Base-by-base conservation (phyloP, 331 rosid species). In the Pyracantha coccinea region DNA sequence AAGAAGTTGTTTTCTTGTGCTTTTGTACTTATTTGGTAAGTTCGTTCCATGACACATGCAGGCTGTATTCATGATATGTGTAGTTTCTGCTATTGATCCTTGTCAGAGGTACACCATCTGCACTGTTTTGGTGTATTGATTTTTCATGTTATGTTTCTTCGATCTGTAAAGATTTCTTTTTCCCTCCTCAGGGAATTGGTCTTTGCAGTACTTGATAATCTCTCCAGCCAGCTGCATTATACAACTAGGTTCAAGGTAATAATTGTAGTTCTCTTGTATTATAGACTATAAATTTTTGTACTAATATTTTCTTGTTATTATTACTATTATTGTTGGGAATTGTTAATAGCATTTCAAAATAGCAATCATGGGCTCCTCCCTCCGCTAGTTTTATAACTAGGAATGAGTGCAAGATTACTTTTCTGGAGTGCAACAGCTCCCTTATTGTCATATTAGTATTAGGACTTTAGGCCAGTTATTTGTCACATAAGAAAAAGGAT, bases 1-100 rank as follows among this genome's bases (percentile, higher is more conserved):
- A 12, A 19, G 69, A 31, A 53, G 47, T 44, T 70, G 29, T 54
- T 16, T 55, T 38, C 52, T 32, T 60, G 65, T 57, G 45, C 35
- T 32, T 70, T 52, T 68, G 28, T 80, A 50, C 47, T 63, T 71
- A 68, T 71, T 66, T 73, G 53, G 45, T 72, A 57, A 63, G 71
- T 35, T 75, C 73, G 62, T 35, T 75, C 73, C 63, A 65, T 82
- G 60, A 25, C 47, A 67, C 61, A 12, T 82, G 84, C 95, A 93
- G 98, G 94, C 92, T 83, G 88, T 93, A 76, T 93, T 93, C 85
- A 86, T 88, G 96, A 86, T 93, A 64, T 88, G 96, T 73, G 98
- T 84, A 77, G 82, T 88, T 85, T 86, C 97, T 41, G 98, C 93
- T 60, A 85, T 88, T 67, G 93, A 91, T 84, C 97, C 98, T 77